Percentiles rank a stretch among this genome's conserved stretches.
Conservation (phyloP, 2,329 filamentous ascomycete species). For the Trichoderma atrobrunneum region DNA sequence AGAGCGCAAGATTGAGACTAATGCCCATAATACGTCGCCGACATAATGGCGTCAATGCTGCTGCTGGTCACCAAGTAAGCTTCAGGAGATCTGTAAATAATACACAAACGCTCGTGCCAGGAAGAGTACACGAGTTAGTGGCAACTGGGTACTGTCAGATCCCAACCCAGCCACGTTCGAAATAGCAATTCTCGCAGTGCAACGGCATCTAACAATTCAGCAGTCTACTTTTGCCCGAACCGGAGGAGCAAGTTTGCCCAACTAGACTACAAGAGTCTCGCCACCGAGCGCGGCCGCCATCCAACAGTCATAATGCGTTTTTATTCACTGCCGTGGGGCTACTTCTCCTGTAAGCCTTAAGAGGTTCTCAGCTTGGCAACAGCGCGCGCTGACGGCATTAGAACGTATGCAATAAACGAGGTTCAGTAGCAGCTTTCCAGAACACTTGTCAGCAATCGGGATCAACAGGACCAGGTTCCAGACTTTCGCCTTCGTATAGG, state of each 20-base stretch:
- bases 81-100: neutral
- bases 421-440: neutral
- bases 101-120: neutral
- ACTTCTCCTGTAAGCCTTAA: neutral
- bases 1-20: neutral
- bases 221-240: neutral
- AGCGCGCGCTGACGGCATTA: neutral
- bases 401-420: neutral
- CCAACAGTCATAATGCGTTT: neutral
- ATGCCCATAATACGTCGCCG: neutral
- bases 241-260: neutral
- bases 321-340: neutral
- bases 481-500: neutral
- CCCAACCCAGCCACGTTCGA: too few relatives aligned
- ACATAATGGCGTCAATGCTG: neutral
- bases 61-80: neutral
- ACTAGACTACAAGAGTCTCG: neutral
- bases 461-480: neutral
- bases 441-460: neutral
- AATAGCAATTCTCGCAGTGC: neutral
- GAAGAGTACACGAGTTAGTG: neutral
- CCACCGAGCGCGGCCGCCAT: neutral
- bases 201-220: neutral
- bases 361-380: neutral
- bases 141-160: neutral